phyloP scores from a whole-genome alignment of 2,329 filamentous ascomycete genomes.

The Phyllosticta capitalensis region DNA sequence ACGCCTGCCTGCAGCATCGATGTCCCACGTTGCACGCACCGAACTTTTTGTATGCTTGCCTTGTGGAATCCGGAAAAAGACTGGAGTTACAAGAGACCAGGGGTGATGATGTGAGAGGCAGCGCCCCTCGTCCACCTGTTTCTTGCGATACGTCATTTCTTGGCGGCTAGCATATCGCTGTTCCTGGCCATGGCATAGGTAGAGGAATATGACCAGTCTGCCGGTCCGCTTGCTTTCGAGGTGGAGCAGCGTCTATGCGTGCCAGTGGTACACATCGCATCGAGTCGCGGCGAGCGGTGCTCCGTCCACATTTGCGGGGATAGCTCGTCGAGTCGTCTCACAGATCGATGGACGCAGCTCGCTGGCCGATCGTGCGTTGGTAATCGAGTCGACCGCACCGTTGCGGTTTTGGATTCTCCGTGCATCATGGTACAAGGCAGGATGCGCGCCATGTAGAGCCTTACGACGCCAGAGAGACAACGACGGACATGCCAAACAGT shows the following conservation, averaged over 20 bases:
- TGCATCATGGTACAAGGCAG: not conserved
- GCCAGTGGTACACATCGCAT: not conserved
- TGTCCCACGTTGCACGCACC: conserved; percentile 5
- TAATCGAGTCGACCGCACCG: not conserved
- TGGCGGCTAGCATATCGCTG: not conserved
- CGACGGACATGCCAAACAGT: not conserved
- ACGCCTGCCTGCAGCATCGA: conserved; percentile 7
- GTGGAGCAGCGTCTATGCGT: not conserved
- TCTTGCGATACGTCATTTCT: not conserved
- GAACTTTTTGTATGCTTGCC: not conserved
- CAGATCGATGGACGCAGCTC: not conserved
- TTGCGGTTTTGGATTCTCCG: not conserved
- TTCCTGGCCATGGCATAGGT: not conserved
- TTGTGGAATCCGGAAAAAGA: too few species aligned
- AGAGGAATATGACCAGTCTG: too few species aligned
- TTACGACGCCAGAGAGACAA: not conserved
- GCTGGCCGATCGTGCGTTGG: not conserved
- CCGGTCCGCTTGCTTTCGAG: too few species aligned
- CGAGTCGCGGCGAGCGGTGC: not conserved
- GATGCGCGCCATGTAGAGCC: not conserved
- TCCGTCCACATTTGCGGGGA: not conserved
- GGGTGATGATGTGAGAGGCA: not conserved
- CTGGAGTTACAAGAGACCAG: too few species aligned
- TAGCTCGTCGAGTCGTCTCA: not conserved
- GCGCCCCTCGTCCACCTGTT: not conserved